Percentiles rank a stretch among this genome's conserved stretches.
Conservation (phyloP, 2,329 filamentous ascomycete species). For the Beauveria australis region DNA sequence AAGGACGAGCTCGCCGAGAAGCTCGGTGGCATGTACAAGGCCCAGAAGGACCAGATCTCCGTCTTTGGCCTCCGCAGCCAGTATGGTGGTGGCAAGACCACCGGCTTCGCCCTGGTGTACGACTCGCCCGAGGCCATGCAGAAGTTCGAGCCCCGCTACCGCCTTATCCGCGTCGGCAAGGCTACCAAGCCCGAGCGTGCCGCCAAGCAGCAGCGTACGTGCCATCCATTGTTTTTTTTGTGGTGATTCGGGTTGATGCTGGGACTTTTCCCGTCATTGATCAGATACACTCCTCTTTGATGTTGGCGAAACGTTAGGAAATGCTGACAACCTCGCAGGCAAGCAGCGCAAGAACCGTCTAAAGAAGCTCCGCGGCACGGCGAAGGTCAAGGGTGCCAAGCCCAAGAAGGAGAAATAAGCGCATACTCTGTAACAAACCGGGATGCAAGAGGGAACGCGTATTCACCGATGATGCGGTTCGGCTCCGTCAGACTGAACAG, state of each 20-base stretch:
- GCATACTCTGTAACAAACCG: slow-evolving; percentile 21
- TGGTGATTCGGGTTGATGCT: neutral
- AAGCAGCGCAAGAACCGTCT: slow-evolving; percentile 99
- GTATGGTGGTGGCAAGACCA: slow-evolving; percentile 99
- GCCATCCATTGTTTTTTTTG: neutral
- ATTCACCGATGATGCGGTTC: neutral
- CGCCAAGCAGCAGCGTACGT: slow-evolving; percentile 98
- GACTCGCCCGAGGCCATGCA: slow-evolving; percentile 97
- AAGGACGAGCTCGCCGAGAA: slow-evolving; percentile 97
- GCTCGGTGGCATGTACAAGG: slow-evolving; percentile 95
- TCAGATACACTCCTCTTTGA: neutral
- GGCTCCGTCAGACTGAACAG: neutral
- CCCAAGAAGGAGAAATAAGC: slow-evolving; percentile 90
- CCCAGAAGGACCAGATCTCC: slow-evolving; percentile 92
- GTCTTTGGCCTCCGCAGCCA: slow-evolving; percentile 98
- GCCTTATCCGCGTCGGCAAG: slow-evolving; percentile 86
- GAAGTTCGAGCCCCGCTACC: slow-evolving; percentile 99
- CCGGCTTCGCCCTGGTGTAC: slow-evolving; percentile 97
- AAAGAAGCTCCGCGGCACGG: slow-evolving; percentile 96
- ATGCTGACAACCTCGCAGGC: slow-evolving; percentile 52
- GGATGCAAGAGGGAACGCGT: slow-evolving; percentile 1
- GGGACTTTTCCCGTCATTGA: neutral
- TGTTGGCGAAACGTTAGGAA: no score
- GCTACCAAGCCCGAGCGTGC: slow-evolving; percentile 95
- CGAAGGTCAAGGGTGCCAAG: slow-evolving; percentile 94